Evolutionary conservation across 805 yeast genomes (phyloP), one percentile per base, ranked within the genome.

Genomic region (Yarrowia yakushimensis): DNA sequence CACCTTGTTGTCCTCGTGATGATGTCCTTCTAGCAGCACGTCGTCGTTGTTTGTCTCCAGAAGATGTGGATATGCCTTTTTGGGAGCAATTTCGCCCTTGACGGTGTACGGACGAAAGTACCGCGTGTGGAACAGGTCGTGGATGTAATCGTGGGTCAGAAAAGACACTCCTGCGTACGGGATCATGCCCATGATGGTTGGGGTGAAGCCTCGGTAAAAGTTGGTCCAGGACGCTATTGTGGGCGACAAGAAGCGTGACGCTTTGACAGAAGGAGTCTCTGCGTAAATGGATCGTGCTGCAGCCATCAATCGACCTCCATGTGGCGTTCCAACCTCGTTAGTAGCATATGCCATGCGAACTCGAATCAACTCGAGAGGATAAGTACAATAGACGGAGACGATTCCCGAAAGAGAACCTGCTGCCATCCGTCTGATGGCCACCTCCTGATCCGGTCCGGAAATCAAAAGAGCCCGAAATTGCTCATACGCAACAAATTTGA

Each of bases 131-230:
- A 94, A 83, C 1, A 92, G 69, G 74, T 94, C 99, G 74, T 93
- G 98, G 63, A 92, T 79, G 63, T 85, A 72, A 76, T 94, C 99
- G 74, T 94, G 98, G 4, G 97, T 88, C 76, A 91, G 88, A 70
- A 94, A 94, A 3, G 97, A 89, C 3, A 93, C 97, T 11, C 99
- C 99, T 0, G 99, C 99, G 72, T 94, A 94, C 1, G 99, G 99
- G 22, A 94, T 80, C 96, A 94, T 92, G 11, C 99, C 99, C 41
- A 92, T 69, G 46, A 94, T 85, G 0, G 99, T 94, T 18, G 99
- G 97, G 8, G 88, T 82, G 74, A 93, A 94, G 1, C 99, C 99
- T 63, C 97, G 80, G 75, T 93, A 94, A 73, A 92, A 94, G 76
- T 92, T 93, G 60, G 82, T 75, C 12, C 82, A 66, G 64, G 66